Percentiles rank a stretch among this genome's conserved stretches.
phyloP scores from a whole-genome alignment of 495 filamentous ascomycete genomes.

The Chaetomium fimeti region DNA sequence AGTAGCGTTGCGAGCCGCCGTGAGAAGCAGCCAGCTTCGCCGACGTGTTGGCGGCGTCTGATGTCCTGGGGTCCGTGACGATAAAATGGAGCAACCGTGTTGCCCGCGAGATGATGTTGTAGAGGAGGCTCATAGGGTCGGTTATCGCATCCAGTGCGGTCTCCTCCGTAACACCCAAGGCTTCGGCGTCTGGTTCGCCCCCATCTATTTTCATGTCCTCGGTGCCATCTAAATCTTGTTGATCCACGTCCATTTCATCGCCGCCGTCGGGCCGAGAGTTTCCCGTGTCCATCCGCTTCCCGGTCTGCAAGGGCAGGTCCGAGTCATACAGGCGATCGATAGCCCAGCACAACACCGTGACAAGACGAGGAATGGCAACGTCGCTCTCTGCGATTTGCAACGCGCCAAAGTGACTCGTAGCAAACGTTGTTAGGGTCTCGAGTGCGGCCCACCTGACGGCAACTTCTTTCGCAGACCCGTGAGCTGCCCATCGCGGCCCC shows the following conservation, averaged over 20 bases:
- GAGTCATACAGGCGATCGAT: constrained; percentile 48
- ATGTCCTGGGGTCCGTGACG: constrained; percentile 40
- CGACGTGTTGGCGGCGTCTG: constrained; percentile 37
- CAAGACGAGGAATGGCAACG: constrained; percentile 43
- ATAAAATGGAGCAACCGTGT: constrained; percentile 45
- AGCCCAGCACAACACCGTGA: constrained; percentile 40
- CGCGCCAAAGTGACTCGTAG: constrained; percentile 41
- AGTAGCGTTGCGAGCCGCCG: constrained; percentile 44
- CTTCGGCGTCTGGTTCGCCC: not conserved
- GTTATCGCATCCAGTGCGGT: not conserved
- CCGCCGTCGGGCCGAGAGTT: not conserved
- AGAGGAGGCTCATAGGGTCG: constrained; percentile 21
- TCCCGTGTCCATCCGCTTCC: not conserved
- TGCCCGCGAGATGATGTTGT: constrained; percentile 31
- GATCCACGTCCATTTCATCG: constrained; percentile 17
- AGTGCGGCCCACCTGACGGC: constrained; percentile 36
- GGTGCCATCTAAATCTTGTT: not conserved
- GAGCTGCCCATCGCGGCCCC: constrained; percentile 39
- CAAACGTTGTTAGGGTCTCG: constrained; percentile 41
- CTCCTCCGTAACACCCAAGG: not conserved
- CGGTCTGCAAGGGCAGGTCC: constrained; percentile 29
- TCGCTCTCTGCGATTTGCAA: constrained; percentile 41
- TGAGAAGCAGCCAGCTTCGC: constrained; percentile 40
- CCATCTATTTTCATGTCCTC: not conserved
- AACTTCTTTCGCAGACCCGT: constrained; percentile 33